Conservation (phyloP, 2,329 filamentous ascomycete species). For the Xylaria polymorpha region DNA sequence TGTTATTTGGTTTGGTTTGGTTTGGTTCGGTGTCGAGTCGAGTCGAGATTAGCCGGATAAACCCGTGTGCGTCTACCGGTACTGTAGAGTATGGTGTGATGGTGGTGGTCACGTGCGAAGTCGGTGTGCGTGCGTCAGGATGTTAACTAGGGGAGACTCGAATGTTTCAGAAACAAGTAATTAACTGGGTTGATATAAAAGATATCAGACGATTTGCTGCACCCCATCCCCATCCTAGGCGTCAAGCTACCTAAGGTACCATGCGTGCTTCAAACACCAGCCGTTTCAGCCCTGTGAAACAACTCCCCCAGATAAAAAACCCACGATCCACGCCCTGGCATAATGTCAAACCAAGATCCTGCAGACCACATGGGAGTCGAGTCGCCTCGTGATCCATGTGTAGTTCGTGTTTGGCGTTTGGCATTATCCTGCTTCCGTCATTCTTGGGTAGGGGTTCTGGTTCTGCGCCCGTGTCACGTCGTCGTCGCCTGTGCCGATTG, state of each 20-base stretch:
- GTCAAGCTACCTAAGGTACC: constrained; percentile 10
- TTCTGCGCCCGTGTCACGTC: constrained; percentile 26
- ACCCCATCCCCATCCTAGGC: constrained; percentile 11
- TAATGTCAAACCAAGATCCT: constrained; percentile 18
- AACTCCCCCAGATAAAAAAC: neutral
- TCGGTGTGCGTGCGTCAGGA: neutral
- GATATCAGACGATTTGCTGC: constrained; percentile 9
- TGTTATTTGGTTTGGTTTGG: too few species aligned
- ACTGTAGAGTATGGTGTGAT: too few species aligned
- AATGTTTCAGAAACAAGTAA: constrained; percentile 14
- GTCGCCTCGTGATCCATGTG: constrained; percentile 27
- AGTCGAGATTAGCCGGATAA: neutral
- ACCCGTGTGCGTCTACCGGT: neutral
- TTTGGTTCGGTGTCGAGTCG: neutral
- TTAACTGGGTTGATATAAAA: neutral
- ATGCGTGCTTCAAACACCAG: constrained; percentile 26
- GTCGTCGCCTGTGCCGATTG: constrained; percentile 16
- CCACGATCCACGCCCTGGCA: constrained; percentile 15
- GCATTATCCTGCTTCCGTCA: constrained; percentile 8
- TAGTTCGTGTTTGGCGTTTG: constrained; percentile 31
- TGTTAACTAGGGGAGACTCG: neutral
- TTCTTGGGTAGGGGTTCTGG: constrained; percentile 32
- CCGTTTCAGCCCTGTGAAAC: constrained; percentile 35
- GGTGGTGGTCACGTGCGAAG: constrained; percentile 11
- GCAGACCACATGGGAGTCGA: constrained; percentile 34